phyloP scores from a whole-genome alignment of 2,329 filamentous ascomycete genomes.

The Myriosclerotinia scirpicola region DNA sequence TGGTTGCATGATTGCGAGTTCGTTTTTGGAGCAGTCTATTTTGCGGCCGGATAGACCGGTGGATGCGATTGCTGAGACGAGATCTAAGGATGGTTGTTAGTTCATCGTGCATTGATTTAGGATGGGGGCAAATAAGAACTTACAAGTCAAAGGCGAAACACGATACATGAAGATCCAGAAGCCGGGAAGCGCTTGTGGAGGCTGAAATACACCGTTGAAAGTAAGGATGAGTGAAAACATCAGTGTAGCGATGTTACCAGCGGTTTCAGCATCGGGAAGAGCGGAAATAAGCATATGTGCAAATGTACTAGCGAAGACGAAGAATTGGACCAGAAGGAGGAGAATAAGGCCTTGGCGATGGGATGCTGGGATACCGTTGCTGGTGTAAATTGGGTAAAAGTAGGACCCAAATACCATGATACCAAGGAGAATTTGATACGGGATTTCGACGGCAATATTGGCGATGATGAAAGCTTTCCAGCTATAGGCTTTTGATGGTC shows the following conservation, averaged over 20 bases:
- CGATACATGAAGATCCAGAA: slow-evolving; percentile 90
- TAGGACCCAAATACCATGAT: slow-evolving; percentile 75
- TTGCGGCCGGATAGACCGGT: slow-evolving; percentile 66
- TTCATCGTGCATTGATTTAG: neutral
- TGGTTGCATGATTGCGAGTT: slow-evolving; percentile 66
- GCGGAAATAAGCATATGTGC: slow-evolving; percentile 76
- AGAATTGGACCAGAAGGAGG: slow-evolving; percentile 71
- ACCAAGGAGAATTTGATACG: slow-evolving; percentile 76
- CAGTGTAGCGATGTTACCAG: slow-evolving; percentile 74
- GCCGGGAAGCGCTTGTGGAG: slow-evolving; percentile 60
- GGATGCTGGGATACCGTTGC: slow-evolving; percentile 51
- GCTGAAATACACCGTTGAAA: slow-evolving; percentile 75
- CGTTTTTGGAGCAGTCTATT: slow-evolving; percentile 67
- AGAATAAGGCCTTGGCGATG: slow-evolving; percentile 63
- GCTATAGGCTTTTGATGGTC: slow-evolving; percentile 42
- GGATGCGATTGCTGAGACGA: slow-evolving; percentile 68
- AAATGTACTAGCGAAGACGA: slow-evolving; percentile 82
- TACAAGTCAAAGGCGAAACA: slow-evolving; percentile 52
- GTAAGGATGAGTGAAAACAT: slow-evolving; percentile 71
- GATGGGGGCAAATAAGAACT: slow-evolving; percentile 15
- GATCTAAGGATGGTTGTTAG: slow-evolving; percentile 56
- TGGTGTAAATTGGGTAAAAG: slow-evolving; percentile 74
- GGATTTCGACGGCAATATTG: slow-evolving; percentile 75
- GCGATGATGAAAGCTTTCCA: slow-evolving; percentile 41
- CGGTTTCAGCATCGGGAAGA: slow-evolving; percentile 73